Base-by-base conservation (phyloP, 2,329 filamentous ascomycete genomes). In the Lojkania enalia region DNA sequence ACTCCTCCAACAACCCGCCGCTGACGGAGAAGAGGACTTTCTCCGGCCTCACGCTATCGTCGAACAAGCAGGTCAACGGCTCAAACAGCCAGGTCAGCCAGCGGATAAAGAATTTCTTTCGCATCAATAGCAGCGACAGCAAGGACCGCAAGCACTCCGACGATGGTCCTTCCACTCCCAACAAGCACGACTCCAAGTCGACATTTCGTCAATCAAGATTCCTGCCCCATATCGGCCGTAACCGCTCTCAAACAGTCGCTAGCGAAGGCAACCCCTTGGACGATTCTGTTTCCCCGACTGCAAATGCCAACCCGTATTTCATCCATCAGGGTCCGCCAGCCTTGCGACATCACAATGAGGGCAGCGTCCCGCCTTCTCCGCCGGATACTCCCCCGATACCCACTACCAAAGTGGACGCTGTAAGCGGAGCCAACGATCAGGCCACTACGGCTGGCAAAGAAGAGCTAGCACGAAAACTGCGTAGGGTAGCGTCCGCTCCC, bases 221-320 rank as follows among this genome's bases (percentile, higher is more conserved):
- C 75, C 88, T 96, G 62, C 89, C 86, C 50, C 86, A 87, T 59
- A 89, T 95, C 65, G 87, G 87, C 65, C 87, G 92, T 59, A 90
- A 92, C 67, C 85, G 92, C 61, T 95, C 90, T 25, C 86, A 88
- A 48, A 97, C 92, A 19, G 88, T 95, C 44, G 89, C 89, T 57
- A 96, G 90, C 72, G 92, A 96, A 73, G 91, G 91, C 58, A 90
- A 96, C 66, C 83, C 86, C 46, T 80, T 96, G 54, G 92, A 96
- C 58, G 91, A 96, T 70, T 78, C 83, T 50, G 79, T 95, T 63
- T 96, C 91, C 64, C 94, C 94, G 19, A 97, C 90, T 3, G 92
- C 91, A 39, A 85, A 92, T 65, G 92, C 90, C 54, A 99, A 99
- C 69, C 94, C 94, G 14, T 99, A 99, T 74, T 99, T 97, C 71